Base-by-base conservation (phyloP, 176 grass and related monocot genomes). In the Melocanna baccifera region DNA sequence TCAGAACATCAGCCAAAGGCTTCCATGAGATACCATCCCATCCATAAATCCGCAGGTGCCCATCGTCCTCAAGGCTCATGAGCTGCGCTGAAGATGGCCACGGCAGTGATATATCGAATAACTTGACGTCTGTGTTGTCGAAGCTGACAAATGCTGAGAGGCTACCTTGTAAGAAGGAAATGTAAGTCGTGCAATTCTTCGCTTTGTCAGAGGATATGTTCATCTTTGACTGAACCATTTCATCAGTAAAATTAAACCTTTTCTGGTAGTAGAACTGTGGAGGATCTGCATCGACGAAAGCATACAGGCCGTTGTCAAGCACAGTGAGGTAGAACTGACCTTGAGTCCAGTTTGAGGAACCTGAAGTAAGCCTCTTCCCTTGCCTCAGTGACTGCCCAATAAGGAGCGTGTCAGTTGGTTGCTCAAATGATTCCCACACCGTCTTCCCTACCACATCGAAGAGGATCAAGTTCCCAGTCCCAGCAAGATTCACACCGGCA, bases 1-100 rank as follows among this genome's bases (percentile, higher is more conserved):
- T 41, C 57, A 93, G 26, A 61, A 96, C 73, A 85, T 93, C 89
- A 67, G 61, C 61, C 18, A 79, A 32, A 76, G 55, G 0, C 5
- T 55, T 26, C 88, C 84, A 90, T 25, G 29, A 79, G 48, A 52
- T 56, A 28, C 30, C 28, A 0, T 51, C 28, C 94, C 86, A 96
- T 69, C 76, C 81, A 78, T 87, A 87, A 77, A 83, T 26, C 25
- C 81, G 62, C 32, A 93, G 70, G 75, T 91, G 91, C 58, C 94
- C 94, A 47, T 96, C 94, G 13, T 70, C 71, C 25, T 93, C 86
- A 1, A 93, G 70, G 68, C 91, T 93, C 67, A 92, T 88, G 15
- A 82, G 75, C 76, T 94, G 92, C 12, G 69, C 67, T 53, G 86
- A 89, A 71, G 83, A 72, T 79, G 71, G 65, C 42, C 68, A 55